These are phyloP conservation scores for Cadophora sp. DNA, from an alignment of 2,329 filamentous ascomycete genomes.

Conservation along the genomic window DNA sequence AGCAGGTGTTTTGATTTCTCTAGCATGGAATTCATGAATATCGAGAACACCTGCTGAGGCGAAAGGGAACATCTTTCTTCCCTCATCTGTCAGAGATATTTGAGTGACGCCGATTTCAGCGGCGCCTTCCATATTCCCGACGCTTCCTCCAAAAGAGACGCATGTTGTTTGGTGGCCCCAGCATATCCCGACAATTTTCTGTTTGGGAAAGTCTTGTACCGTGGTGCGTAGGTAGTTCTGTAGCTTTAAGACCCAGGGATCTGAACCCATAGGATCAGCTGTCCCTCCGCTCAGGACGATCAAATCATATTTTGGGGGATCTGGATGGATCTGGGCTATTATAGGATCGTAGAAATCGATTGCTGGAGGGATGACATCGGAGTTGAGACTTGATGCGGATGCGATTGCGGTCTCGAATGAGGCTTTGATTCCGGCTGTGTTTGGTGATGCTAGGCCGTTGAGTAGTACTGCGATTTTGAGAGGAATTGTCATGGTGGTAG, in stretches of 20 bases:
- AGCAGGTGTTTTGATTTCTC: constrained; percentile 46
- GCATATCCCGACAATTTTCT: constrained; percentile 49
- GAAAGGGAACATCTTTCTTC: constrained; percentile 47
- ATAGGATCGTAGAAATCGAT: constrained; percentile 43
- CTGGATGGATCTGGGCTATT: constrained; percentile 40
- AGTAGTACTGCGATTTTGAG: constrained; percentile 27
- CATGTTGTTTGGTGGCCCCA: constrained; percentile 54
- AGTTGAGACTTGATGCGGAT: constrained; percentile 19
- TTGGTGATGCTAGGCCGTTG: constrained; percentile 22
- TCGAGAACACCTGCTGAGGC: constrained; percentile 21
- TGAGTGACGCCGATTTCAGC: constrained; percentile 50
- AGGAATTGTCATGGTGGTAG: constrained; percentile 19
- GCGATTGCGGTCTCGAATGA: constrained; percentile 26
- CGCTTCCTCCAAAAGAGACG: constrained; percentile 47
- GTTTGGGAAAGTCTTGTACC: constrained; percentile 39
- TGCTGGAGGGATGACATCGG: not conserved
- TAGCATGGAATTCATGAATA: constrained; percentile 52
- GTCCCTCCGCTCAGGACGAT: constrained; percentile 53
- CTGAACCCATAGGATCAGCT: constrained; percentile 48
- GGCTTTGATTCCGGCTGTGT: constrained; percentile 8
- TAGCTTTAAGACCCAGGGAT: constrained; percentile 51
- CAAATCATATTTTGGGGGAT: constrained; percentile 49
- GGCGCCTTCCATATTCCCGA: constrained; percentile 47
- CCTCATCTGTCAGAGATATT: constrained; percentile 47
- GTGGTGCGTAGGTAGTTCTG: constrained; percentile 48